These are phyloP conservation scores for Coemansia sp. DNA, from an alignment of 192 early-diverging fungal species.

Conservation along the genomic window DNA sequence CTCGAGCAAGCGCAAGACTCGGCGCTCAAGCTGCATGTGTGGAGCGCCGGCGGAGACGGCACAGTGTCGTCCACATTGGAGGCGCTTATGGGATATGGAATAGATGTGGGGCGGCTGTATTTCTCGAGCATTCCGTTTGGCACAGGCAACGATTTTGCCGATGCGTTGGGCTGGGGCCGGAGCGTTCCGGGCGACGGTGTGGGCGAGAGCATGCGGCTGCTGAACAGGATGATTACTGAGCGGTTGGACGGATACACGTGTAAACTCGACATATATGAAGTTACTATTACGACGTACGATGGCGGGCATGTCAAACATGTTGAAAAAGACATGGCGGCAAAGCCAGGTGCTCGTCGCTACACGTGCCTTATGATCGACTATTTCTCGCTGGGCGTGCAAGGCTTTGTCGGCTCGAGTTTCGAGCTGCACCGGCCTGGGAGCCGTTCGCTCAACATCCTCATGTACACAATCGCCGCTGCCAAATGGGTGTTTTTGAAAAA, in stretches of 20 bases:
- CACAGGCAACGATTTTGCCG: slow-evolving; percentile 73
- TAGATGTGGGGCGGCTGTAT: slow-evolving; percentile 65
- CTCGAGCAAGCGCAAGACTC: slow-evolving; percentile 45
- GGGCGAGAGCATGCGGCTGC: slow-evolving; percentile 57
- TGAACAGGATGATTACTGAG: slow-evolving; percentile 60
- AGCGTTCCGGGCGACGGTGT: slow-evolving; percentile 62
- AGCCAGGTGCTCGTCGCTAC: slow-evolving; percentile 49
- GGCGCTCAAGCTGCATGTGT: slow-evolving; percentile 65
- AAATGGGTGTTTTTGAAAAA: slow-evolving; percentile 64
- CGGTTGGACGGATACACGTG: slow-evolving; percentile 64
- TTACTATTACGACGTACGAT: slow-evolving; percentile 59
- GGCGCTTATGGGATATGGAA: slow-evolving; percentile 59
- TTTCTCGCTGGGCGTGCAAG: slow-evolving; percentile 73
- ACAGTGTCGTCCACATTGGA: slow-evolving; percentile 72
- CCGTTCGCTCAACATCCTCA: slow-evolving; percentile 64
- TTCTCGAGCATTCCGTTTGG: slow-evolving; percentile 76
- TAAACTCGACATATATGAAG: slow-evolving; percentile 70
- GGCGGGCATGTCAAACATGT: slow-evolving; percentile 65
- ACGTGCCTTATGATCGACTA: slow-evolving; percentile 69
- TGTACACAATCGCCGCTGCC: slow-evolving; percentile 62
- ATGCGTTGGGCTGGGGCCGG: slow-evolving; percentile 76
- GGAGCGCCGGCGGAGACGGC: slow-evolving; percentile 77
- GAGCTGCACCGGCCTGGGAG: slow-evolving; percentile 67
- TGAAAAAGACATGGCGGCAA: slow-evolving; percentile 53
- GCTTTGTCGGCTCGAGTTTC: slow-evolving; percentile 68